Percentiles rank a stretch among this genome's conserved stretches.
phyloP scores from a whole-genome alignment of 2,329 filamentous ascomycete species.

The Penicillium olsonii region DNA sequence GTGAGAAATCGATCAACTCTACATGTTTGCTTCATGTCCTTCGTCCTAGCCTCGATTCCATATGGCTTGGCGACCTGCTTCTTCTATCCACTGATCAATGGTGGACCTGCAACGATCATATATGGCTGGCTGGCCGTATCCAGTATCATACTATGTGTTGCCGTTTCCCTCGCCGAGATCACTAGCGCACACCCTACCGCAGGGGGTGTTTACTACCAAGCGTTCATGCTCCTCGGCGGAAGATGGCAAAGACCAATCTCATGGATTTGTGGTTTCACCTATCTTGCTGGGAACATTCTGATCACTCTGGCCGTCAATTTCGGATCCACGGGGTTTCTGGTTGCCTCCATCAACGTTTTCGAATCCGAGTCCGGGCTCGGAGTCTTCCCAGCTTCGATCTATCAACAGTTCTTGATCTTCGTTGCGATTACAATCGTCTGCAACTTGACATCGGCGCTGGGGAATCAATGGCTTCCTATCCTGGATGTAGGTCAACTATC shows the following conservation, averaged over 20 bases:
- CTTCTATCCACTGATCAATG: conserved; percentile 66
- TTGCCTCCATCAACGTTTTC: conserved; percentile 57
- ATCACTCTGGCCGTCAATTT: conserved; percentile 72
- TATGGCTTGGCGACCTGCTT: conserved; percentile 66
- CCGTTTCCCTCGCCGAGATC: conserved; percentile 64
- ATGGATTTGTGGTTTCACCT: conserved; percentile 69
- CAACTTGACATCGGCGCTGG: conserved; percentile 51
- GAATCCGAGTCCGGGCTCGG: conserved; percentile 43
- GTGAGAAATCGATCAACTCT: conserved; percentile 53
- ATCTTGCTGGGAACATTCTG: conserved; percentile 74
- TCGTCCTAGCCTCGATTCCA: conserved; percentile 70
- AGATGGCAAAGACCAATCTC: conserved; percentile 64
- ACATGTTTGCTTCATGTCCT: conserved; percentile 33
- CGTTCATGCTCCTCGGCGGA: conserved; percentile 62
- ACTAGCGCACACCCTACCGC: conserved; percentile 65
- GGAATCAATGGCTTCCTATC: conserved; percentile 53
- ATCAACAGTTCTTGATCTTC: conserved; percentile 67
- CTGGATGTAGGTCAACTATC: too few species aligned
- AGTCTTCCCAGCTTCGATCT: conserved; percentile 57
- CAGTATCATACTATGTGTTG: conserved; percentile 60
- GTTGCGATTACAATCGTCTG: conserved; percentile 66
- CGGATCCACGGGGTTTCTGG: conserved; percentile 57
- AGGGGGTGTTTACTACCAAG: conserved; percentile 68
- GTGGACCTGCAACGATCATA: conserved; percentile 66
- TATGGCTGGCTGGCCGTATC: conserved; percentile 67